A percentile compares a stretch with the other conserved stretches of the same genome.
phyloP scores from a whole-genome alignment of 257 asterid species.

The Cynanchum wilfordii region DNA sequence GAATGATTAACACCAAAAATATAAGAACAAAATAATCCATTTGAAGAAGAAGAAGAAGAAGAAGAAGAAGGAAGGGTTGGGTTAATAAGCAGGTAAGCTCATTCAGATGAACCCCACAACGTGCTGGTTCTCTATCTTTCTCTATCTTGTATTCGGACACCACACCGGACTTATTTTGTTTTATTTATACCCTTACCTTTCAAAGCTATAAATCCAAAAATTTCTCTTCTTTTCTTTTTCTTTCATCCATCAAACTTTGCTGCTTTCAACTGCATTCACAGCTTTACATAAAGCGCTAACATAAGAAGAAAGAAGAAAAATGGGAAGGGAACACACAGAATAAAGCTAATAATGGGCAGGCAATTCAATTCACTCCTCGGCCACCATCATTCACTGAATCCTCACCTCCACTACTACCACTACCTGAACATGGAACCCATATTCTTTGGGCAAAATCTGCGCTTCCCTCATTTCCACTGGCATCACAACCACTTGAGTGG shows the following conservation, averaged over 20 bases:
- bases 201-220: too few species aligned
- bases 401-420: neutral
- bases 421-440: slow-evolving; percentile 5
- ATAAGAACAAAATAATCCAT: too few species aligned
- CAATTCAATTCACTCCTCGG: neutral
- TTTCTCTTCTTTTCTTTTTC: neutral
- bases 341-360: slow-evolving; percentile 11
- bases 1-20: too few species aligned
- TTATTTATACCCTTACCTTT: neutral
- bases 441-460: slow-evolving; percentile 7
- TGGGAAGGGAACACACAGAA: slow-evolving; percentile 19
- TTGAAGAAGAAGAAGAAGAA: too few species aligned
- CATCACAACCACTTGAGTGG: slow-evolving; percentile 2
- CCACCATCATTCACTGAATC: neutral
- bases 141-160: neutral
- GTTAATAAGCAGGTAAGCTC: neutral
- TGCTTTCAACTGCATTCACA: slow-evolving; percentile 5
- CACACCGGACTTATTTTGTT: neutral
- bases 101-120: neutral
- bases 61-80: too few species aligned
- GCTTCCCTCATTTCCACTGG: neutral
- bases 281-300: slow-evolving; percentile 16
- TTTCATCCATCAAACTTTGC: neutral
- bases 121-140: slow-evolving; percentile 8
- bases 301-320: neutral